phyloP scores from a whole-genome alignment of 768 basidiomycete species.

The Amanita rubescens region DNA sequence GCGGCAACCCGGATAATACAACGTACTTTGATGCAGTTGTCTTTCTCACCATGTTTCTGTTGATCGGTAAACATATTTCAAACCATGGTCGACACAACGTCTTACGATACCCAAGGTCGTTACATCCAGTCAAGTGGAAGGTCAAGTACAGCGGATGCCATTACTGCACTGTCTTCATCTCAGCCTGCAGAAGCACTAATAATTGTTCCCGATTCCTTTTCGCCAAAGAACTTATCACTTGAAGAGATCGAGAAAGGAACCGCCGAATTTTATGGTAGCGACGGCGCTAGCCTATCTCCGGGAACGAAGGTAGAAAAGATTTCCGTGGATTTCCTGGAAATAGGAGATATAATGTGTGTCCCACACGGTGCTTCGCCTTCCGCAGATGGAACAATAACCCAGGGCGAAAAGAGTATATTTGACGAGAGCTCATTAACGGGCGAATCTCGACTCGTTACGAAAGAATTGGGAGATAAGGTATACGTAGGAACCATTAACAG shows the following conservation, averaged over 20 bases:
- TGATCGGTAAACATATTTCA: conserved; percentile 42
- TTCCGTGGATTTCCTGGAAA: conserved; percentile 58
- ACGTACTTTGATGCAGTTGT: conserved; percentile 82
- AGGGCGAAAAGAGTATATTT: conserved; percentile 41
- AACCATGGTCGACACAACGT: conserved; percentile 1
- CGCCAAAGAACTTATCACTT: conserved; percentile 1
- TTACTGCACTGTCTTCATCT: conserved; percentile 58
- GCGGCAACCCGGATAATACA: conserved; percentile 40
- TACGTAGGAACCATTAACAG: conserved; percentile 77
- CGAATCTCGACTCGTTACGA: conserved; percentile 58
- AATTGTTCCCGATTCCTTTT: conserved; percentile 18
- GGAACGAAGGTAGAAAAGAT: conserved; percentile 31
- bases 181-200: conserved; percentile 60
- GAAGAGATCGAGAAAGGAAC: conserved; percentile 13
- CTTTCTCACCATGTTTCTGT: conserved; percentile 74
- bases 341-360: conserved; percentile 73
- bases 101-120: conserved; percentile 35
- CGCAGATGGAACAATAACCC: conserved; percentile 61
- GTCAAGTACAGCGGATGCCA: conserved; percentile 64
- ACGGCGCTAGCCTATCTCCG: conserved; percentile 8
- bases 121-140: conserved; percentile 63
- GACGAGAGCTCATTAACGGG: conserved; percentile 87
- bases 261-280: conserved; percentile 26
- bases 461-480: conserved; percentile 54
- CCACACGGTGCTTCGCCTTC: conserved; percentile 69